Evolutionary conservation across 805 yeast genomes (phyloP).

Genomic region (Candida argentea): DNA sequence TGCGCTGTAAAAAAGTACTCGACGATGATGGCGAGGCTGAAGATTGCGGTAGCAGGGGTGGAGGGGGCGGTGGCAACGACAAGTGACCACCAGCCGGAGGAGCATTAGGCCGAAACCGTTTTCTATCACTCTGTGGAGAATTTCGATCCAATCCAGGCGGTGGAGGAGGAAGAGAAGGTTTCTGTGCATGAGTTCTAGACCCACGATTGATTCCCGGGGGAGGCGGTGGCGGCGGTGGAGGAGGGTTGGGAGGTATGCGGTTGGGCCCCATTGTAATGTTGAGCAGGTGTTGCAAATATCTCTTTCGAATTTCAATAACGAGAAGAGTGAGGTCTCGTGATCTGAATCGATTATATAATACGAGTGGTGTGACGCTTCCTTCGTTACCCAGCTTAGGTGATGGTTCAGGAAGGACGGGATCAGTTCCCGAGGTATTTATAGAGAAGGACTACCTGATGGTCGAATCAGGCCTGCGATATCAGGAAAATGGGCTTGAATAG

Average conservation of each 20-base stretch:
- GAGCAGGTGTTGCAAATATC: no score
- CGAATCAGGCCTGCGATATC: no score
- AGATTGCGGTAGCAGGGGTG: conserved; percentile 14
- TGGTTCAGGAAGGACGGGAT: no score
- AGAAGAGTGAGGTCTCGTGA: no score
- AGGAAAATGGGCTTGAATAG: no score
- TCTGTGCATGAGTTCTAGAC: conserved; percentile 1
- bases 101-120: conserved; percentile 1
- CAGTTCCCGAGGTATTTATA: no score
- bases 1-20: conserved; percentile 12
- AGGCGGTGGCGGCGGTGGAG: conserved; percentile 11
- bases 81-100: not conserved
- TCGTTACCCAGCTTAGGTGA: no score
- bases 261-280: no score
- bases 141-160: not conserved
- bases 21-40: conserved; percentile 8
- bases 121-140: not conserved
- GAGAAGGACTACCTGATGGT: no score
- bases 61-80: not conserved
- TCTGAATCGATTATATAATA: no score
- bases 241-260: conserved; percentile 7
- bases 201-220: conserved; percentile 10
- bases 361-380: no score
- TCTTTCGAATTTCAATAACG: no score
- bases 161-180: conserved; percentile 1